Evolutionary conservation across 768 basidiomycete genomes (phyloP), one percentile per base, ranked within the genome.

Genomic region (Floccularia luteovirens): DNA sequence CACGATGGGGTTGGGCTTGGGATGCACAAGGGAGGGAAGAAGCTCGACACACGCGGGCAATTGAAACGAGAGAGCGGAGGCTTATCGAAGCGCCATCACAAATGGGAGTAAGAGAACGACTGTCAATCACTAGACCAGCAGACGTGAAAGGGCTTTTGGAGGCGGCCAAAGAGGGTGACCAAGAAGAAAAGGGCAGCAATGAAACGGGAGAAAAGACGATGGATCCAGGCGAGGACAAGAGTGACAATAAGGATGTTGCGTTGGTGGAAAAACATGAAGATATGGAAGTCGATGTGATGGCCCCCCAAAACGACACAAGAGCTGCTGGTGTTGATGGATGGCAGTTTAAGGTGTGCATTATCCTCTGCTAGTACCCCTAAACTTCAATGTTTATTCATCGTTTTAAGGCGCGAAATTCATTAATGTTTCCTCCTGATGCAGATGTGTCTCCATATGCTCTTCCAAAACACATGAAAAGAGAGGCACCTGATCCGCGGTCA

Each of bases 391-490:
- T 31, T 21, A 17, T 20, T 32, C n/a, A 38, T 41, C 16, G 50
- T 30, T 14, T 7, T 17, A 12, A 96, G 92, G 74, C 90, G 20
- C 81, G 96, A 43, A 99, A 99, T 62, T 81, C 88, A 3, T 69
- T 99, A 39, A 96, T 96, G 90, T 99, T 97, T 54, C 56, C 84
- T 0, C 93, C 96, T 1, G 96, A 96, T 52, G 90, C 89, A 20
- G 86, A 99, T 55, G 69, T 76, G 32, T 77, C 84, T 16, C 88
- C 90, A 1, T 88, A 91, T 52, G 32, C 32, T 17, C 72, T 81
- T 54, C 59, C 63, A 3, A 59, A 61, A 33, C 52, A 53, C 37
- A 42, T 57, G 24, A 19, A 47, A 5, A 67, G 55, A 30, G 45
- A 33, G 19, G 45, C 45, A 17, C 46, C 55, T 4, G 69, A 72